Evolutionary conservation across 2,329 filamentous ascomycete genomes (phyloP).

Genomic region (Rhynchosporium agropyri): DNA sequence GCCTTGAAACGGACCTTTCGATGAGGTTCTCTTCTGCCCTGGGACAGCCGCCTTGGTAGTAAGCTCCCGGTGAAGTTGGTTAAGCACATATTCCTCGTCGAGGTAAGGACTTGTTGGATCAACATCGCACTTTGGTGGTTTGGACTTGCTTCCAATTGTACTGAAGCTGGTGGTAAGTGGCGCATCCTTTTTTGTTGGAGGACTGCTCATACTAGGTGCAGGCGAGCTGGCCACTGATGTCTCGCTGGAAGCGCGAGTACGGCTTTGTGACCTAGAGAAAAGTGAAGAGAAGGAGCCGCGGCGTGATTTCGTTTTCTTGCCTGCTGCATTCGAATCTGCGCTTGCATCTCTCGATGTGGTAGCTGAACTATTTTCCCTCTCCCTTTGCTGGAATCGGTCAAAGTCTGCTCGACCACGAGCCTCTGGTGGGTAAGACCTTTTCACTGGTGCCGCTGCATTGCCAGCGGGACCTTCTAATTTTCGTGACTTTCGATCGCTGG

Average conservation of each 20-base stretch:
- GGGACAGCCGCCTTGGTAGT: constrained; percentile 16
- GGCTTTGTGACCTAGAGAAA: constrained; percentile 20
- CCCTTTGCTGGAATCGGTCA: constrained; percentile 24
- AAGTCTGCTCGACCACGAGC: constrained; percentile 20
- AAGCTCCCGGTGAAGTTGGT: constrained; percentile 22
- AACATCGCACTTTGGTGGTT: not conserved
- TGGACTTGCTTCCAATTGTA: not conserved
- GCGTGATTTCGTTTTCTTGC: constrained; percentile 23
- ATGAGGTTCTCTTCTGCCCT: constrained; percentile 15
- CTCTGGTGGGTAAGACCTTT: constrained; percentile 12
- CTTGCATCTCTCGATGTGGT: constrained; percentile 23
- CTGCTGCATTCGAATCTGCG: constrained; percentile 15
- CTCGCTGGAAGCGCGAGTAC: constrained; percentile 20
- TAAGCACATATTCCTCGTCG: constrained; percentile 23
- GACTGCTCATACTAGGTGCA: not conserved
- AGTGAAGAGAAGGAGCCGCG: constrained; percentile 12
- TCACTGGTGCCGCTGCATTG: constrained; percentile 3
- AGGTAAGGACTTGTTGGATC: constrained; percentile 19
- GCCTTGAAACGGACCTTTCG: constrained; percentile 19
- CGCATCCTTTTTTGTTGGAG: constrained; percentile 3
- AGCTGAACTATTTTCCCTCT: constrained; percentile 22
- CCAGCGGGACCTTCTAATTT: not conserved
- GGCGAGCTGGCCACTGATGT: not conserved
- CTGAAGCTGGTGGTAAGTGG: constrained; percentile 8
- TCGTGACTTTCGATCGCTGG: constrained; percentile 1